phyloP scores from a whole-genome alignment of 106 monocot genomes.

The Triglochin maritima region DNA sequence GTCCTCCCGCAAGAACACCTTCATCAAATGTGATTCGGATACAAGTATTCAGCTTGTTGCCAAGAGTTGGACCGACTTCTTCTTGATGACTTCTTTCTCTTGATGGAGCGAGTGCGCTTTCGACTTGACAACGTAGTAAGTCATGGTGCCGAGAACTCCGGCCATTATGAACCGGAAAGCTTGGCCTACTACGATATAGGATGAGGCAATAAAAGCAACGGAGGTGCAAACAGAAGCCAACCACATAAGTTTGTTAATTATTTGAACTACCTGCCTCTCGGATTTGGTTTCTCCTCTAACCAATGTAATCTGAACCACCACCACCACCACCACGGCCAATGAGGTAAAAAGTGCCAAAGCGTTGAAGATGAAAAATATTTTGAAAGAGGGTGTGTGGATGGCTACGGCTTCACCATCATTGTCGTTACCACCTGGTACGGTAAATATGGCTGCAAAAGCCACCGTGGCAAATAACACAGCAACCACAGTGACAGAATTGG shows the following conservation, averaged over 20 bases:
- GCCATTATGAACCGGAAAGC: constrained; percentile 50
- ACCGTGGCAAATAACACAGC: constrained; percentile 84
- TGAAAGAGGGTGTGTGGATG: constrained; percentile 35
- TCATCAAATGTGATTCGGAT: too few relatives aligned
- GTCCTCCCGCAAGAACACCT: too few relatives aligned
- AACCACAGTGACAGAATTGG: constrained; percentile 65
- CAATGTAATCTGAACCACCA: constrained; percentile 67
- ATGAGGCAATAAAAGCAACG: constrained; percentile 47
- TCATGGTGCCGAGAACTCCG: constrained; percentile 58
- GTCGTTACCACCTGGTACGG: constrained; percentile 43
- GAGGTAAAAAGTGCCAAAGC: constrained; percentile 78
- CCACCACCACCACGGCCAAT: constrained; percentile 86
- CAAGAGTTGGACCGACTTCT: constrained; percentile 7
- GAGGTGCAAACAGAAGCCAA: constrained; percentile 64
- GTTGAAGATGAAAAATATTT: constrained; percentile 65
- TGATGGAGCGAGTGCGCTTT: constrained; percentile 9
- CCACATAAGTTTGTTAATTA: constrained; percentile 95
- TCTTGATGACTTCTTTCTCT: constrained; percentile 10
- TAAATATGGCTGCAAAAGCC: constrained; percentile 77
- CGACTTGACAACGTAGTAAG: constrained; percentile 39
- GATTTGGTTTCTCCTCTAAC: constrained; percentile 67
- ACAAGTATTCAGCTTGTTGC: constrained; percentile 1
- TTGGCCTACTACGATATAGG: constrained; percentile 60
- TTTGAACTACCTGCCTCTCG: constrained; percentile 54
- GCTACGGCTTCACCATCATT: constrained; percentile 49